These are phyloP conservation scores for Fusarium neocosmosporiellum DNA, from an alignment of 2,329 filamentous ascomycete genomes.

Conservation along the genomic window DNA sequence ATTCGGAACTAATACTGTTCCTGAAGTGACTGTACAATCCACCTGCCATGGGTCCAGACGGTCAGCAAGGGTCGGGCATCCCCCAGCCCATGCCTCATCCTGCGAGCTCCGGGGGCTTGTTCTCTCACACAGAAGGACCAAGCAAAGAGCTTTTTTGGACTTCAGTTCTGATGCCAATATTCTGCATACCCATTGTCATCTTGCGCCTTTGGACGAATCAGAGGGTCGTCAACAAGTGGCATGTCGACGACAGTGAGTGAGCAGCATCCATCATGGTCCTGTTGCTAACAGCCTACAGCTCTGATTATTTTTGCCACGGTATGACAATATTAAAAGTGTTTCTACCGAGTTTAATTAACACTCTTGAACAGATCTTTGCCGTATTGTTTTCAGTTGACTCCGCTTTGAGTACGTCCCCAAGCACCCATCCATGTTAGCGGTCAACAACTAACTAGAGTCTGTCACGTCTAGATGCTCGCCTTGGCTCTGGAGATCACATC, in stretches of 20 bases:
- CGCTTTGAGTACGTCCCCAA: background rate
- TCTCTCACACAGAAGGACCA: background rate
- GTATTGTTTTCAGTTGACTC: background rate
- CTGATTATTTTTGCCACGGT: conserved; percentile 3
- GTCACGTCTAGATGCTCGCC: conserved; percentile 4
- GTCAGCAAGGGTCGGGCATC: background rate
- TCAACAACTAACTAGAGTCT: too few species aligned
- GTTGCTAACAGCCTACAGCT: background rate
- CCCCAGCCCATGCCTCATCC: background rate
- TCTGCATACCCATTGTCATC: conserved; percentile 12
- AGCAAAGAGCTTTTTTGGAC: background rate
- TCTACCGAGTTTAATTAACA: background rate
- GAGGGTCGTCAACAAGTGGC: conserved; percentile 15
- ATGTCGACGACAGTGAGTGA: conserved; percentile 22
- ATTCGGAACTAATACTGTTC: background rate
- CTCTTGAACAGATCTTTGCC: background rate
- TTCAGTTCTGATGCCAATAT: background rate
- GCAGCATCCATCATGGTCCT: background rate
- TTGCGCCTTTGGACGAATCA: conserved; percentile 22
- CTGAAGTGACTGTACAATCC: background rate
- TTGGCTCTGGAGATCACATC: conserved; percentile 11
- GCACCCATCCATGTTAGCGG: background rate
- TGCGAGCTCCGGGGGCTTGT: background rate
- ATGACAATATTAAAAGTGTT: background rate
- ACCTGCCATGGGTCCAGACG: background rate